Evolutionary conservation across 208 protist species (phyloP).

Genomic region (Leishmania martiniquensis): DNA sequence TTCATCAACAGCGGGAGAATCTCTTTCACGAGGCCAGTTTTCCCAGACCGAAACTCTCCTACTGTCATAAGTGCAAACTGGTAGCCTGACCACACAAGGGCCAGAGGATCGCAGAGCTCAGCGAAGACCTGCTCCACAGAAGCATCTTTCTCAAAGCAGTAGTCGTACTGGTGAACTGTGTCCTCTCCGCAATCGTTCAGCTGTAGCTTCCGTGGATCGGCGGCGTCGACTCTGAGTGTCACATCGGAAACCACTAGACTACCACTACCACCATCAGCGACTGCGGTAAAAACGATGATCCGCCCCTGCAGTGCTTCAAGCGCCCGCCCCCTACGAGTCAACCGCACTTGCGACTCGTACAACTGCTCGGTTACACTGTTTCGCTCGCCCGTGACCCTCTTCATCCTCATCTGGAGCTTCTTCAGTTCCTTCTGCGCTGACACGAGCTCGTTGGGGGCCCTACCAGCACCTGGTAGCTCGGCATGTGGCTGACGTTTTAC

Average conservation of each 20-base stretch:
- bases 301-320: slow-evolving; percentile 44
- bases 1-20: slow-evolving; percentile 46
- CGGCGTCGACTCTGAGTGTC: slow-evolving; percentile 17
- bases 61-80: slow-evolving; percentile 46
- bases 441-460: not conserved
- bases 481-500: not conserved
- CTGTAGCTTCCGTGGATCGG: slow-evolving; percentile 39
- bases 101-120: slow-evolving; percentile 39
- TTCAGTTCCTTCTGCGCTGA: slow-evolving; percentile 33
- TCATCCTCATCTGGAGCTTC: slow-evolving; percentile 47
- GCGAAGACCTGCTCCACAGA: slow-evolving; percentile 34
- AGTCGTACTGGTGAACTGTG: slow-evolving; percentile 39
- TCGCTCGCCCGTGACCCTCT: slow-evolving; percentile 36
- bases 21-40: slow-evolving; percentile 32
- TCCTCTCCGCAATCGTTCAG: slow-evolving; percentile 45
- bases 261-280: slow-evolving; percentile 12
- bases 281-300: slow-evolving; percentile 34
- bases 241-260: slow-evolving; percentile 1
- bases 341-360: slow-evolving; percentile 36
- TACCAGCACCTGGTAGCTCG: not conserved
- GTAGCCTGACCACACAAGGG: slow-evolving; percentile 32
- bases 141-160: slow-evolving; percentile 33
- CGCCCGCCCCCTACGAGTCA: slow-evolving; percentile 39
- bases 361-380: slow-evolving; percentile 34
- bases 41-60: slow-evolving; percentile 38